Percentiles rank a stretch among this genome's conserved stretches.
Evolutionary conservation across 192 early-diverging fungal genomes (phyloP).

Genomic region (Umbelopsis isabellina): DNA sequence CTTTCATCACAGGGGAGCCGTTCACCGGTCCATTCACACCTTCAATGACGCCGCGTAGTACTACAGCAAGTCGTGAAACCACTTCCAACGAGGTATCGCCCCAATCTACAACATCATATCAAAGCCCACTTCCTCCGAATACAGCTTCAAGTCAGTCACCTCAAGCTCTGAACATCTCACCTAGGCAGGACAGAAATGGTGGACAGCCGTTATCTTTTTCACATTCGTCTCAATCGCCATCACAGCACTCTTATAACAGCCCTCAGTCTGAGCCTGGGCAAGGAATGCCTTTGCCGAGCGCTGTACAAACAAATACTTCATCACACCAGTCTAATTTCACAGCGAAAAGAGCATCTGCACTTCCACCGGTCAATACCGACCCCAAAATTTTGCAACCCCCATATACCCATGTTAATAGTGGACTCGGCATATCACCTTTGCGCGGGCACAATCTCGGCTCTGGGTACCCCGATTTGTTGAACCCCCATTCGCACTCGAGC

Average conservation of each 20-base stretch:
- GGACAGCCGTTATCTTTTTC: not conserved
- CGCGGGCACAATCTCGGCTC: not conserved
- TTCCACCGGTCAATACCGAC: not conserved
- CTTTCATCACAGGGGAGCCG: slow-evolving; percentile 91
- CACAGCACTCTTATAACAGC: not conserved
- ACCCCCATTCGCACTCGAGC: not conserved
- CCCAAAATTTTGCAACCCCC: not conserved
- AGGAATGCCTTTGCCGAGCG: not conserved
- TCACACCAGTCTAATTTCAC: not conserved
- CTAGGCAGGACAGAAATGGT: not conserved
- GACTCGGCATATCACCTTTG: slow-evolving; percentile 4
- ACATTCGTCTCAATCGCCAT: not conserved
- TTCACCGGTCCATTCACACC: slow-evolving; percentile 74
- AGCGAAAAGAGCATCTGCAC: not conserved
- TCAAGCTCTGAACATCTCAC: not conserved
- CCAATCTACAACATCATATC: not conserved
- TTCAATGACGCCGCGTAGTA: slow-evolving; percentile 5
- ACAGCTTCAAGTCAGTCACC: slow-evolving; percentile 3
- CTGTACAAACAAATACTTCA: not conserved
- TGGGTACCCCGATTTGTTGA: not conserved
- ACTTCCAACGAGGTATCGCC: not conserved
- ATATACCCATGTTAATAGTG: slow-evolving; percentile 11
- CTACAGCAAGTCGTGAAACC: not conserved
- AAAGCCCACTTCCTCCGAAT: not conserved
- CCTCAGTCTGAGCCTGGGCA: not conserved